Evolutionary conservation across 108 stramenopile species (phyloP), one percentile per base, ranked within the genome.

Genomic region (Cyclotella sp.): DNA sequence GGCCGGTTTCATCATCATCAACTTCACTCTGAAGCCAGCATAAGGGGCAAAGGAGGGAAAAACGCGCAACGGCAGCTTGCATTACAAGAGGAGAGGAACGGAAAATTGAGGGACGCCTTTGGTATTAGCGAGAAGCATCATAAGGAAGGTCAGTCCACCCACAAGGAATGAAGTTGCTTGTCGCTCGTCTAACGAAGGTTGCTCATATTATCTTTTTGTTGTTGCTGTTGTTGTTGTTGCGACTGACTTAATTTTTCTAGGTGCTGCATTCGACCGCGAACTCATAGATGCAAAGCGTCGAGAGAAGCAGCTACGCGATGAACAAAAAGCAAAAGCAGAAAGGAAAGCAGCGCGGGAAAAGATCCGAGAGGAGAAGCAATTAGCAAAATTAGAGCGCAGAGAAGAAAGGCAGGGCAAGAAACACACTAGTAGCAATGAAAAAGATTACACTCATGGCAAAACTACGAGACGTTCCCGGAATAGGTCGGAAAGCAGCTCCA

Each of bases 211-310:
- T 57, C 19, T 43, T 70, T 8, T 42, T 22, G 55, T 11, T 52
- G 11, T 16, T 39, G 18, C 30, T 53, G 11, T 9, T n/a, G 7
- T 57, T 58, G 41, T n/a, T 57, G 9, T 13, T 54, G n/a, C n/a
- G n/a, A n/a, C n/a, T n/a, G n/a, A n/a, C 69, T 19, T 24, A 18
- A 49, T 28, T 18, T 54, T 24, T n/a, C 14, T 51, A 72, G 71
- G 95, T 11, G 75, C 67, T 59, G 95, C 95, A 34, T 96, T 96
- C 82, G 90, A 96, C 68, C 78, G 86, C 6, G 92, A 96, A 63
- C 54, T 90, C 13, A 91, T 92, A 52, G 79, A 88, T 26, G 51
- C 88, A 62, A 89, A 89, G 60, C 82, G 79, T 24, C 71, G 77
- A 58, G 84, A 87, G 57, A 85, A 81, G 67, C 59, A 80, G 52